Percentiles rank a stretch among this genome's conserved stretches.
Evolutionary conservation across 2,329 filamentous ascomycete genomes (phyloP).

Genomic region (Zasmidium cellare): DNA sequence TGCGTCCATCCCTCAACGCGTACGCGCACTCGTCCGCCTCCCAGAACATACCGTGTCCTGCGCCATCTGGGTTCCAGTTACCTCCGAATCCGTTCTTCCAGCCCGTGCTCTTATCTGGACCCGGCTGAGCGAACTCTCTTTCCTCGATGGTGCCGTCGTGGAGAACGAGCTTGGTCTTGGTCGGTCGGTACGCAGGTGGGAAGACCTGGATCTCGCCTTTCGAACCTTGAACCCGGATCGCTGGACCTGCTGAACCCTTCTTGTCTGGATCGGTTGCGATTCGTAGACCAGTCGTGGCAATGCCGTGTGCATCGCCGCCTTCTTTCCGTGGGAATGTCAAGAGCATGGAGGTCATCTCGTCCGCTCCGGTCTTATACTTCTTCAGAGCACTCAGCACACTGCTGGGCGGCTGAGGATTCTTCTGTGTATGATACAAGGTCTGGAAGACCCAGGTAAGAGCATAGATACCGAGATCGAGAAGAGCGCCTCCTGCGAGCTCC

Average conservation of each 20-base stretch:
- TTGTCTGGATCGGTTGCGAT: slow-evolving; percentile 63
- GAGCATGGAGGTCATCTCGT: slow-evolving; percentile 77
- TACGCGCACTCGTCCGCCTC: slow-evolving; percentile 78
- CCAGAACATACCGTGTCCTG: slow-evolving; percentile 85
- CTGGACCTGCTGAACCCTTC: slow-evolving; percentile 60
- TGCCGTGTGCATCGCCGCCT: slow-evolving; percentile 64
- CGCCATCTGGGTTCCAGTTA: slow-evolving; percentile 49
- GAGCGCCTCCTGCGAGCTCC: slow-evolving; percentile 77
- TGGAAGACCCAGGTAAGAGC: slow-evolving; percentile 89
- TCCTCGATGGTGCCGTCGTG: slow-evolving; percentile 49
- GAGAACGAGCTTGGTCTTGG: slow-evolving; percentile 39
- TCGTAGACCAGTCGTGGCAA: slow-evolving; percentile 62
- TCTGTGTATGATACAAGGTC: slow-evolving; percentile 77
- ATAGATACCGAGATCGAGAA: slow-evolving; percentile 87
- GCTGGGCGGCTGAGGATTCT: slow-evolving; percentile 66
- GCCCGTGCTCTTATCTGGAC: slow-evolving; percentile 47
- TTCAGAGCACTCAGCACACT: slow-evolving; percentile 67
- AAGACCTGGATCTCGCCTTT: slow-evolving; percentile 80
- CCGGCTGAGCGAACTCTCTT: slow-evolving; percentile 47
- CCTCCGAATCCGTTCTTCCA: slow-evolving; percentile 51
- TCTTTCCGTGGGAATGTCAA: slow-evolving; percentile 68
- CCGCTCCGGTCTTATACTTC: slow-evolving; percentile 72
- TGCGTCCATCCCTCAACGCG: slow-evolving; percentile 72
- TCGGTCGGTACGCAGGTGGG: slow-evolving; percentile 69
- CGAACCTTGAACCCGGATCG: slow-evolving; percentile 77